Evolutionary conservation across 768 basidiomycete genomes (phyloP), one percentile per base, ranked within the genome.

Genomic region (Sporobolomyces roseus): DNA sequence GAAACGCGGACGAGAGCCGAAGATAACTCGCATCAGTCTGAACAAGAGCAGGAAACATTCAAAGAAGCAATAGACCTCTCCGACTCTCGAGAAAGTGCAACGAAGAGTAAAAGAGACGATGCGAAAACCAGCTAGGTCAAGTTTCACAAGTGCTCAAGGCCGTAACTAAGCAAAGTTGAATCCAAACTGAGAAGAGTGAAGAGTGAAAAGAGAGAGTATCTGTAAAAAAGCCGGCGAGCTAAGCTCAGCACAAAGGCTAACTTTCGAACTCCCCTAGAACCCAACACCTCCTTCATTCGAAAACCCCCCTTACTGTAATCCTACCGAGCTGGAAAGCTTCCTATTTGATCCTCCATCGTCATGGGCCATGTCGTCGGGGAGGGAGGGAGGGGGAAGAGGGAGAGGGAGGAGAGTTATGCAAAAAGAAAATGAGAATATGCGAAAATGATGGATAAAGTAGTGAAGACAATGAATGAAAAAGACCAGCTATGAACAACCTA

Each of bases 401-500:
- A 25, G n/a, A 36, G 55, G 36, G 55, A 55, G 21, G 49, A 29
- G 55, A 30, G 36, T 38, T 9, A 10, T 30, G 38, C 36, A 49
- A 43, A 45, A 63, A 43, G 41, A 63, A 50, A 46, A 46, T 13
- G 46, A 50, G 19, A n/a, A 52, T 17, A 21, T 13, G 35, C 25
- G 38, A 33, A 41, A 1, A 38, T 51, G 17, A 49, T 17, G 38
- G 10, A 41, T 2, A 54, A 46, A 30, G 3, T 21, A 35, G 35
- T 32, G 6, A 43, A 50, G 48, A 56, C 45, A 45, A 35, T 29
- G 9, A 32, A 30, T 45, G 23, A 23, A 19, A 46, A 41, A 64
- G 43, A 52, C 49, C 49, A 49, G 65, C 60, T 66, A 56, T 56
- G 38, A 19, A 66, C 64, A 59, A 45, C 41, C 49, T 13, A 35